These are phyloP conservation scores for Brassica juncea DNA, from an alignment of 345 rosid genomes.

Conservation along the genomic window DNA sequence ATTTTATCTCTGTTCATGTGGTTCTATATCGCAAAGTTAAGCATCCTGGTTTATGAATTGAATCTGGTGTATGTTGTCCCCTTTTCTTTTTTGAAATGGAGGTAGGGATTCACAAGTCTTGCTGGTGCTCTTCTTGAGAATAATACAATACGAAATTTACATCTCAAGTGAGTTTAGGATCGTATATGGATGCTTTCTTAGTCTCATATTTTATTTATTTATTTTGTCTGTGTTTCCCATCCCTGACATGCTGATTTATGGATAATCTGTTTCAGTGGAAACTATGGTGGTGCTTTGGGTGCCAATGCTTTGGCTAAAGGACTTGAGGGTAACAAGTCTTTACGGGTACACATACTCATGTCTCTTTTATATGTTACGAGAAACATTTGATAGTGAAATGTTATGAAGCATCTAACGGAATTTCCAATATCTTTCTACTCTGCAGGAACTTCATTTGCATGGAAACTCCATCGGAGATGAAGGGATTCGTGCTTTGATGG, in stretches of 20 bases:
- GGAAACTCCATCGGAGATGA: constrained; percentile 96
- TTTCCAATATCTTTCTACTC: neutral
- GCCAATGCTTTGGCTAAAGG: constrained; percentile 96
- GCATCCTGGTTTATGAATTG: constrained; percentile 30
- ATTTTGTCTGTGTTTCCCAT: neutral
- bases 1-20: constrained; percentile 2
- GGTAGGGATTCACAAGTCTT: constrained; percentile 94
- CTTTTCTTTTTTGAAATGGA: constrained; percentile 47
- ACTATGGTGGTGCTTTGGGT: constrained; percentile 95
- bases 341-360: constrained; percentile 54
- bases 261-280: constrained; percentile 59
- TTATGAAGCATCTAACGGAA: neutral
- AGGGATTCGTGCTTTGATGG: constrained; percentile 79
- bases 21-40: constrained; percentile 12
- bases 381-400: neutral
- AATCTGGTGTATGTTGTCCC: constrained; percentile 31
- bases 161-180: constrained; percentile 73
- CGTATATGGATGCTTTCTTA: constrained; percentile 9
- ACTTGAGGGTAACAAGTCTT: constrained; percentile 79
- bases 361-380: constrained; percentile 10
- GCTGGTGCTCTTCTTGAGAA: constrained; percentile 83
- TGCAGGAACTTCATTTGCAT: constrained; percentile 92
- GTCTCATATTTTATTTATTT: neutral
- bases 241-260: constrained; percentile 19
- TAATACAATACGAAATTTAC: constrained; percentile 61